phyloP scores from a whole-genome alignment of 2,329 filamentous ascomycete genomes.

The Allantophomopsis lycopodina region DNA sequence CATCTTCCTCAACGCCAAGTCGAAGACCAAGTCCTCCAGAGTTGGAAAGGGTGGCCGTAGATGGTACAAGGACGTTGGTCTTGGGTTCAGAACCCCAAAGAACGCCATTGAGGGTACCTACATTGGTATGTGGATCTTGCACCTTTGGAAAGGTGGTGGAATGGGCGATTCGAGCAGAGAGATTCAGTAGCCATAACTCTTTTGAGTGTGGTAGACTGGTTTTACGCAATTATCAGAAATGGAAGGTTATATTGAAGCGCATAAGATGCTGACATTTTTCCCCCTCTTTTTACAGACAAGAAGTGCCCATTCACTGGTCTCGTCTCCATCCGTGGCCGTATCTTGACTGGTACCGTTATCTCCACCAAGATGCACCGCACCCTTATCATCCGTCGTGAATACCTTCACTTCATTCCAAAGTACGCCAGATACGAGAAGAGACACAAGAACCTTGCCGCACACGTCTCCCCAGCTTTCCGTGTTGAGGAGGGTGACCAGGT shows the following conservation, averaged over 20 bases:
- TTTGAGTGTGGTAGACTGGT: not conserved
- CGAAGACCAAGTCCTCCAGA: constrained; percentile 70
- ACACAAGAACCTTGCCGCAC: constrained; percentile 99
- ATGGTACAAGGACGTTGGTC: constrained; percentile 99
- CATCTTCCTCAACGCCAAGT: constrained; percentile 98
- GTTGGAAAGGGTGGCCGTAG: constrained; percentile 86
- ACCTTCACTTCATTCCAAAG: constrained; percentile 99
- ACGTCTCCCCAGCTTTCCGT: constrained; percentile 99
- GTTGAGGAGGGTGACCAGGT: constrained; percentile 99
- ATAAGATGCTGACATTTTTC: constrained; percentile 9
- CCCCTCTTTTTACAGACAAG: constrained; percentile 59
- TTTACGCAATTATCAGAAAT: not conserved
- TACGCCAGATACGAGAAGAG: constrained; percentile 99
- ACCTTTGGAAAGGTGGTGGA: not conserved
- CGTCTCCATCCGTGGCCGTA: constrained; percentile 99
- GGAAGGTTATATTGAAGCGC: not conserved
- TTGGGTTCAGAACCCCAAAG: constrained; percentile 98
- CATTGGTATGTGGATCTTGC: constrained; percentile 68
- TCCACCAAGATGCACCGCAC: constrained; percentile 99
- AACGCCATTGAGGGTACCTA: constrained; percentile 97
- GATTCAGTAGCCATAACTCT: too few relatives aligned
- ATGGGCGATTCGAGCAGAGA: not conserved
- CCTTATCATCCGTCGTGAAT: constrained; percentile 97
- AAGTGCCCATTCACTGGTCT: constrained; percentile 99
- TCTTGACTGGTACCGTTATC: constrained; percentile 96